phyloP scores from a whole-genome alignment of 345 rosid species.

The Salix suchowensis region DNA sequence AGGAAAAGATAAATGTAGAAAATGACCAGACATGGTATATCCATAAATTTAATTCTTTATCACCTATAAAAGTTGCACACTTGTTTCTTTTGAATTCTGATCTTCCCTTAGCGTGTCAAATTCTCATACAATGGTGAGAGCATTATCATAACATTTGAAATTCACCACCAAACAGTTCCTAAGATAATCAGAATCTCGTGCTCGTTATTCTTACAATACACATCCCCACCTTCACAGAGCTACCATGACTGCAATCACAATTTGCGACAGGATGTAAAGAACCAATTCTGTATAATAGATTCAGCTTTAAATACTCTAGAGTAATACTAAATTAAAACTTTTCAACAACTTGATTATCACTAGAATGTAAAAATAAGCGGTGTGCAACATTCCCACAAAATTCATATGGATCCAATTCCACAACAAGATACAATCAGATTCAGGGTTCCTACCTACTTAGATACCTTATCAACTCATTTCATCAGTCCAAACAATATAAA shows the following conservation, averaged over 20 bases:
- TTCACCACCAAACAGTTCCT: background rate
- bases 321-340: background rate
- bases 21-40: background rate
- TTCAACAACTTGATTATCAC: background rate
- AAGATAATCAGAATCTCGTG: background rate
- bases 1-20: background rate
- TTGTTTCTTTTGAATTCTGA: background rate
- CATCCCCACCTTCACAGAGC: background rate
- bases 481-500: background rate
- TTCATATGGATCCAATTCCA: background rate
- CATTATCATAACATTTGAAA: background rate
- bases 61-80: background rate
- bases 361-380: background rate
- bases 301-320: background rate
- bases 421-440: background rate
- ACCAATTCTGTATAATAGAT: background rate
- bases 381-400: background rate
- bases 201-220: background rate
- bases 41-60: background rate
- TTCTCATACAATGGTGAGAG: background rate
- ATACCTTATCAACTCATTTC: background rate
- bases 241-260: background rate
- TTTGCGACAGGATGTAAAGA: background rate
- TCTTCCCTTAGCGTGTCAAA: background rate
- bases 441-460: background rate